Percentiles rank a stretch among this genome's conserved stretches.
Evolutionary conservation across 305 asterid genomes (phyloP).

Genomic region (Fraxinus greggii): DNA sequence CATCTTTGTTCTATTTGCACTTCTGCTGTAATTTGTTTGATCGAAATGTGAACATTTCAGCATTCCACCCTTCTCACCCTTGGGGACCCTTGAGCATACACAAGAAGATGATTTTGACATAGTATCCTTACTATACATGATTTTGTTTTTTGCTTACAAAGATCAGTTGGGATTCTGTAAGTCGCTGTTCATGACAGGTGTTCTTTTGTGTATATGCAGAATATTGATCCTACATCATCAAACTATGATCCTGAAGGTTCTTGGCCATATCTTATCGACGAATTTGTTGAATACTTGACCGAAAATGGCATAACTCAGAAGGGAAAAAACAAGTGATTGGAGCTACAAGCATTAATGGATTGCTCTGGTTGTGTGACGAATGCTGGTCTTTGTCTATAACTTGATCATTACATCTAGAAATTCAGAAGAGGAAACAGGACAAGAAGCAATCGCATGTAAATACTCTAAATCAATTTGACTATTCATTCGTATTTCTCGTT

Average conservation of each 20-base stretch:
- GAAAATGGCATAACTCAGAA: constrained; percentile 67
- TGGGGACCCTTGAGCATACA: not conserved
- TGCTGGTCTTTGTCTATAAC: not conserved
- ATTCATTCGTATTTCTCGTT: constrained; percentile 20
- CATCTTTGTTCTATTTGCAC: not conserved
- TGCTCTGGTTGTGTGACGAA: not conserved
- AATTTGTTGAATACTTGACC: constrained; percentile 82
- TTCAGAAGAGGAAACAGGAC: constrained; percentile 16
- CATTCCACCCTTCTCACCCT: not conserved
- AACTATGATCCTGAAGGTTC: constrained; percentile 96
- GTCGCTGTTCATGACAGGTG: not conserved
- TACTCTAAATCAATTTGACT: constrained; percentile 24
- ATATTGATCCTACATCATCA: constrained; percentile 75
- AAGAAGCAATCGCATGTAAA: constrained; percentile 26
- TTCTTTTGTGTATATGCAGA: constrained; percentile 45
- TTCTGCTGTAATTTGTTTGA: constrained; percentile 17
- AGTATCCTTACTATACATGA: not conserved
- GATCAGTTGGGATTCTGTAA: not conserved
- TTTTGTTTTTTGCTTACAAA: not conserved
- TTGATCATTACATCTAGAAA: constrained; percentile 25
- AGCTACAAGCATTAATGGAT: constrained; percentile 46
- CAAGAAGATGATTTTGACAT: not conserved
- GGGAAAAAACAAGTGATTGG: constrained; percentile 69
- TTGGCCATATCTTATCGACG: constrained; percentile 98
- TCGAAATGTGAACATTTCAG: not conserved